Evolutionary conservation across 805 yeast genomes (phyloP).

Genomic region (Cyberlindnera meyerae): DNA sequence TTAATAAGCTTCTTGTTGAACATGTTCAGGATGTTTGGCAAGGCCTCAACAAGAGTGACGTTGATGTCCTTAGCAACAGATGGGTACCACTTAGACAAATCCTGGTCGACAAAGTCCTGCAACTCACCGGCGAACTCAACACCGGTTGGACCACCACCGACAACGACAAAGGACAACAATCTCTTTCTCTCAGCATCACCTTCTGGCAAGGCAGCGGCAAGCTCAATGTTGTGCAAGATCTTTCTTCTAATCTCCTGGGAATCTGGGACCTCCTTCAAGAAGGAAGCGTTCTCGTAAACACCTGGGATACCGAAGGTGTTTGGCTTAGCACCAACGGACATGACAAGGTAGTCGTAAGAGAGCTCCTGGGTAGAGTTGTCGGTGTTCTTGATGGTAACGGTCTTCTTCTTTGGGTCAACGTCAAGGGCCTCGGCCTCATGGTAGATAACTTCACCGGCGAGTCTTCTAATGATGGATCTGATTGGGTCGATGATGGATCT

Average conservation of each 20-base stretch:
- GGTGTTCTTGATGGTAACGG: constrained; percentile 55
- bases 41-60: constrained; percentile 84
- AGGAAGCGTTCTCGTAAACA: constrained; percentile 81
- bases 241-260: constrained; percentile 78
- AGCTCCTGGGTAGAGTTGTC: constrained; percentile 40
- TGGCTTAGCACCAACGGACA: constrained; percentile 94
- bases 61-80: constrained; percentile 74
- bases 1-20: constrained; percentile 64
- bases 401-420: constrained; percentile 68
- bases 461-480: constrained; percentile 75
- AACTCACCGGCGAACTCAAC: constrained; percentile 96
- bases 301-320: constrained; percentile 95
- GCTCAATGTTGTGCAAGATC: constrained; percentile 83
- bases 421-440: constrained; percentile 88
- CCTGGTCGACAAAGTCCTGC: constrained; percentile 91
- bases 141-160: constrained; percentile 99
- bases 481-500: constrained; percentile 95
- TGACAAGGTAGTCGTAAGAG: constrained; percentile 76
- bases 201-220: constrained; percentile 75
- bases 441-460: constrained; percentile 72
- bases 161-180: constrained; percentile 81
- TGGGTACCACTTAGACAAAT: constrained; percentile 85
- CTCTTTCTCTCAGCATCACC: constrained; percentile 75
- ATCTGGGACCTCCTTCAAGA: constrained; percentile 86
- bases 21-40: constrained; percentile 80